phyloP scores from a whole-genome alignment of 371 early-diverging fungal species.

The Synchytrium microbalum region DNA sequence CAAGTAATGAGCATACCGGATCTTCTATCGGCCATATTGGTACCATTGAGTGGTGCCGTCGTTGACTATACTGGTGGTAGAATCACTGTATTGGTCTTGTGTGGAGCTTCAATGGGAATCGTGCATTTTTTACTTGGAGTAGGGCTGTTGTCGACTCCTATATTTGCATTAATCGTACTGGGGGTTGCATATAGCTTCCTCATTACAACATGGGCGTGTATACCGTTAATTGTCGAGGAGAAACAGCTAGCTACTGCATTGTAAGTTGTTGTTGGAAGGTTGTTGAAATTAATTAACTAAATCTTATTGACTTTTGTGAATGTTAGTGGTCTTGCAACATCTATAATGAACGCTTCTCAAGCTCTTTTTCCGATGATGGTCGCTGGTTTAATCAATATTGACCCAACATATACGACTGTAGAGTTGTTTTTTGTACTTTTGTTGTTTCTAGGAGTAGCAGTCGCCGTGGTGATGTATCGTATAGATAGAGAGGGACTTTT shows the following conservation, averaged over 20 bases:
- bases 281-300: not conserved
- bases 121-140: slow-evolving; percentile 37
- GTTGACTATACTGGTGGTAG: slow-evolving; percentile 45
- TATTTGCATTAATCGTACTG: slow-evolving; percentile 30
- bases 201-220: slow-evolving; percentile 34
- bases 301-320: not conserved
- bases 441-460: not conserved
- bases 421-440: slow-evolving; percentile 30
- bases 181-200: slow-evolving; percentile 40
- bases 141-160: slow-evolving; percentile 19
- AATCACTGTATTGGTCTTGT: slow-evolving; percentile 30
- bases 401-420: slow-evolving; percentile 22
- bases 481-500: not conserved
- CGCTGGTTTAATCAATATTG: slow-evolving; percentile 31
- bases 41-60: slow-evolving; percentile 39
- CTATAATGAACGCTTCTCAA: slow-evolving; percentile 45
- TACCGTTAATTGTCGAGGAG: slow-evolving; percentile 29
- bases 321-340: slow-evolving; percentile 44
- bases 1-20: slow-evolving; percentile 51
- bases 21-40: slow-evolving; percentile 41
- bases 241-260: slow-evolving; percentile 27
- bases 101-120: slow-evolving; percentile 34
- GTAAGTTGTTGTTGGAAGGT: slow-evolving; percentile 13
- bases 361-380: slow-evolving; percentile 51
- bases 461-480: not conserved